phyloP scores from a whole-genome alignment of 805 yeast genomes.

The Candida nonsorbophila region DNA sequence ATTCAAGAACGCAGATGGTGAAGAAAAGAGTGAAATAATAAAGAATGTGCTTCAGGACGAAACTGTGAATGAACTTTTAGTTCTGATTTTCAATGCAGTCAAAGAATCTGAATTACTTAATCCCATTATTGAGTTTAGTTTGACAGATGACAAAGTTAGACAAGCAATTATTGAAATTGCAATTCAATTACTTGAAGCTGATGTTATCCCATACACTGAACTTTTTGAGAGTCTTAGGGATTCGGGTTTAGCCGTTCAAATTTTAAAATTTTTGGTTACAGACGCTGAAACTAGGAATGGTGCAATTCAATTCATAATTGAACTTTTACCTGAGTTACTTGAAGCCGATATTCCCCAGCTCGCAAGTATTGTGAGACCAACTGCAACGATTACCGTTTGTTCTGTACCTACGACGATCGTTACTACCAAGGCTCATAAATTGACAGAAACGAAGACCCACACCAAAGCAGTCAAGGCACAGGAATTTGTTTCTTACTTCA shows the following conservation, averaged over 20 bases:
- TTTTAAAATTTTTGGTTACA: conserved; percentile 18
- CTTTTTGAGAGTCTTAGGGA: conserved; percentile 23
- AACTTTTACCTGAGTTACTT: conserved; percentile 16
- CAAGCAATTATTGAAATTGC: conserved; percentile 16
- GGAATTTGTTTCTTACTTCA: no score
- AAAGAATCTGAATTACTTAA: conserved; percentile 25
- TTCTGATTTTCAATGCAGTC: conserved; percentile 17
- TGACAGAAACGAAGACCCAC: no score
- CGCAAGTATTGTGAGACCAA: conserved; percentile 4
- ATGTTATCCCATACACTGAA: conserved; percentile 27
- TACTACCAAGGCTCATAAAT: no score
- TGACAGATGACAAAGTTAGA: conserved; percentile 24
- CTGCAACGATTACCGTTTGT: no score
- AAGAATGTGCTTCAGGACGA: conserved; percentile 8
- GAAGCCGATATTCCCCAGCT: conserved; percentile 8
- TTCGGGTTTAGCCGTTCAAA: conserved; percentile 25
- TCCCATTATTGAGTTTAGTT: conserved; percentile 18
- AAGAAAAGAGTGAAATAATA: background rate
- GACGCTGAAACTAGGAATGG: conserved; percentile 25
- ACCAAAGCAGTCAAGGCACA: no score
- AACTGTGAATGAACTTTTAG: conserved; percentile 14
- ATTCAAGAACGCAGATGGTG: background rate
- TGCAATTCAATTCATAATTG: conserved; percentile 16
- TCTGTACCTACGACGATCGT: no score
- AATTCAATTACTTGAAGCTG: conserved; percentile 19